These are phyloP conservation scores for Herpotrichia juniperi DNA, from an alignment of 2,329 filamentous ascomycete species.

Conservation along the genomic window DNA sequence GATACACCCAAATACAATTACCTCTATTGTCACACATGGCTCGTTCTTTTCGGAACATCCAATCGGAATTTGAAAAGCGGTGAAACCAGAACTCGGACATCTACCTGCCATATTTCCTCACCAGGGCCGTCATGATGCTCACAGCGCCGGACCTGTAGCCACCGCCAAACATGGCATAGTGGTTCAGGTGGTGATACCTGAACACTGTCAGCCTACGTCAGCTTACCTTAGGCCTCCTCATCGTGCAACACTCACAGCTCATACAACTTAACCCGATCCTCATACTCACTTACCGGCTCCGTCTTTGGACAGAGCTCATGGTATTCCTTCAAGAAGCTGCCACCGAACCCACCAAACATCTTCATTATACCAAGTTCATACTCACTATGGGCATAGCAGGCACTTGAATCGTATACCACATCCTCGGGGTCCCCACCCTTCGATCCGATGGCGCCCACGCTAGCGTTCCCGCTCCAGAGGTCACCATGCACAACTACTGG, in stretches of 20 bases:
- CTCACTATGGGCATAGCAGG: slow-evolving; percentile 85
- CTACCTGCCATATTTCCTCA: slow-evolving; percentile 68
- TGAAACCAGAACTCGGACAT: background rate
- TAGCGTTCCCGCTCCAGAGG: slow-evolving; percentile 89
- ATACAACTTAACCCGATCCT: slow-evolving; percentile 82
- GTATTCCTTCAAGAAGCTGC: slow-evolving; percentile 77
- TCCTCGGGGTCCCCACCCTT: slow-evolving; percentile 71
- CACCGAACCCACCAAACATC: slow-evolving; percentile 91
- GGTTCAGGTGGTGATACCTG: slow-evolving; percentile 90
- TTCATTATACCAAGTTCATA: slow-evolving; percentile 93
- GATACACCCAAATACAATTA: too few relatives aligned
- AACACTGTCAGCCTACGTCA: background rate
- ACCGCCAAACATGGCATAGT: slow-evolving; percentile 82
- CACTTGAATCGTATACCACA: slow-evolving; percentile 81
- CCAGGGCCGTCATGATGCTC: slow-evolving; percentile 76
- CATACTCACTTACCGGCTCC: slow-evolving; percentile 81
- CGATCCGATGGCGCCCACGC: slow-evolving; percentile 64
- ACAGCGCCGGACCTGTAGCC: slow-evolving; percentile 78
- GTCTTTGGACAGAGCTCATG: slow-evolving; percentile 75
- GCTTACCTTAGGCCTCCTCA: background rate
- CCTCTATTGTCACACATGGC: too few relatives aligned
- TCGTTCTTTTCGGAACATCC: too few relatives aligned
- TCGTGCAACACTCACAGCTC: slow-evolving; percentile 67
- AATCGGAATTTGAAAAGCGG: too few relatives aligned
- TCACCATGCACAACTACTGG: slow-evolving; percentile 90